Evolutionary conservation across 2,329 filamentous ascomycete species (phyloP), one percentile per base, ranked within the genome.

Genomic region (Fusarium zealandicum): DNA sequence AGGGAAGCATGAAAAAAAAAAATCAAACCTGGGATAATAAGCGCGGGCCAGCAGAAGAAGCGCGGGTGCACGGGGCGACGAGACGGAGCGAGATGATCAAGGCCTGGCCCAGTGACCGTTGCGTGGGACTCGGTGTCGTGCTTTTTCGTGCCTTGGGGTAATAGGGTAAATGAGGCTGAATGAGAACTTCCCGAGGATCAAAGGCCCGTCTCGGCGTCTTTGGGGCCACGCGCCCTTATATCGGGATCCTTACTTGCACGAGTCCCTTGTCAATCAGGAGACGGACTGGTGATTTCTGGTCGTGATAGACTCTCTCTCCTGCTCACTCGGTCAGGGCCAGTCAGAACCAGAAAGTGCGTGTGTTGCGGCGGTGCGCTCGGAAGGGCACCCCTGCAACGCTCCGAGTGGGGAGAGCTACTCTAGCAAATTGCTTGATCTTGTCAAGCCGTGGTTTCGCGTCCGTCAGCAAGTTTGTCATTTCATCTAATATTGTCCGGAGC

Each of bases 391-490:
- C 58, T 61, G 58, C 43, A 49, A 61, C 30, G 12, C 39, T 47
- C 31, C 27, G 33, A 37, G 58, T 62, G 58, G 59, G 37, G 50
- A 44, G 44, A 33, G 46, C 38, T 43, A 47, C 38, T 43, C 37
- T 41, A 59, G 54, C 41, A 61, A 55, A 61, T 61, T 61, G 38
- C 59, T 49, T 39, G 31, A 13, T 32, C 5, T 10, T 16, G 27
- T 39, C 17, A 35, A 16, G 36, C 45, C 22, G 16, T 40, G 43
- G 39, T 35, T 54, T 61, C 41, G 57, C 53, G 18, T 58, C 58
- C 58, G 49, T 53, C 61, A 59, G 51, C 22, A 62, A 61, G 57
- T 54, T 42, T 33, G 53, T 36, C 39, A 18, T 28, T 59, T 61
- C 53, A 59, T 61, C 53, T 54, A 47, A 45, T 39, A 38, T 61